Conservation (phyloP, 2,329 filamentous ascomycete genomes). For the Lasiodiplodia sp. region DNA sequence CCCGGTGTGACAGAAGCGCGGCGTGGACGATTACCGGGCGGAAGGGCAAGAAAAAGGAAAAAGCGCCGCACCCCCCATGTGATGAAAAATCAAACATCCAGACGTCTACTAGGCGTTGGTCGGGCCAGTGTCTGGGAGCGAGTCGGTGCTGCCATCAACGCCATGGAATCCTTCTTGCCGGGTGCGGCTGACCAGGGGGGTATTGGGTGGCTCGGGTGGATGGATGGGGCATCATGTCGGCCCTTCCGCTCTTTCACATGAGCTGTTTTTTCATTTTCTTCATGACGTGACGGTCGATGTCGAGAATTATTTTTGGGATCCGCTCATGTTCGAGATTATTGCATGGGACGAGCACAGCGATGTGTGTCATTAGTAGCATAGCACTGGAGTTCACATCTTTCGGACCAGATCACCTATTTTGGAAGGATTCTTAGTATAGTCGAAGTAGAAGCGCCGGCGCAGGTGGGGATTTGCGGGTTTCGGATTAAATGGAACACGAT, state of each 20-base stretch:
- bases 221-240: not conserved
- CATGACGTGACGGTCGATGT: not conserved
- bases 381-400: slow-evolving; percentile 3
- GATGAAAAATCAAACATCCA: not conserved
- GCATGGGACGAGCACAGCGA: not conserved
- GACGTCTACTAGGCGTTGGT: not conserved
- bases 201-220: not conserved
- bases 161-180: not conserved
- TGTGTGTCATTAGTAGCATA: not conserved
- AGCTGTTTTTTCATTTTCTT: not conserved
- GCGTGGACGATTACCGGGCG: not conserved
- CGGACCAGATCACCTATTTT: not conserved
- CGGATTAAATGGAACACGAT: not conserved
- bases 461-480: not conserved
- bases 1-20: not conserved
- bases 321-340: not conserved
- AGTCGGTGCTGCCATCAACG: not conserved
- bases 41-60: slow-evolving; percentile 13
- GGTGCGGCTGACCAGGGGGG: not conserved
- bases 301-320: not conserved
- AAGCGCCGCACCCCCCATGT: slow-evolving; percentile 1
- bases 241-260: not conserved
- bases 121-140: not conserved
- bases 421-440: not conserved
- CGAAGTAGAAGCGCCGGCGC: slow-evolving; percentile 1